Percentiles rank a stretch among this genome's conserved stretches.
Conservation (phyloP, 1,139 yeast genomes). For the Suhomyces coccinellae region DNA sequence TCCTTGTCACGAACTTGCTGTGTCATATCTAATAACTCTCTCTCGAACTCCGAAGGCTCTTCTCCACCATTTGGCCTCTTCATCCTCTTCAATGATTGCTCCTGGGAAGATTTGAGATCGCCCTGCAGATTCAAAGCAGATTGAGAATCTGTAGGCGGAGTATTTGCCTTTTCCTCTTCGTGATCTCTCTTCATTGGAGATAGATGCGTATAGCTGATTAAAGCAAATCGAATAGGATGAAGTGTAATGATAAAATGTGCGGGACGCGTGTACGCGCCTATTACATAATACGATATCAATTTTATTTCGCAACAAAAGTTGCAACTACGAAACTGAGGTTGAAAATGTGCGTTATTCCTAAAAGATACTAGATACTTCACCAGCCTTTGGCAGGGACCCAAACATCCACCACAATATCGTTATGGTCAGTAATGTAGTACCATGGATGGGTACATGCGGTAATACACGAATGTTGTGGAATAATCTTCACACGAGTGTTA, state of each 20-base stretch:
- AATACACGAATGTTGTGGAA: conserved; percentile 78
- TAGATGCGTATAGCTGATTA: not conserved
- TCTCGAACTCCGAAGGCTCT: conserved; percentile 64
- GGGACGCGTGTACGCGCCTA: conserved; percentile 2
- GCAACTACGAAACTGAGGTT: not conserved
- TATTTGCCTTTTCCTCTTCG: conserved; percentile 35
- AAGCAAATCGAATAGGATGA: not conserved
- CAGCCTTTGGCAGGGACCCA: conserved; percentile 73
- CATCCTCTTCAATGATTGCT: conserved; percentile 37
- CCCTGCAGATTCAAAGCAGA: conserved; percentile 18
- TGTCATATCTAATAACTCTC: conserved; percentile 63
- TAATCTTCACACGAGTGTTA: conserved; percentile 55
- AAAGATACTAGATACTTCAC: conserved; percentile 17
- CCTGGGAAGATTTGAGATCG: conserved; percentile 29
- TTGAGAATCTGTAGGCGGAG: conserved; percentile 48
- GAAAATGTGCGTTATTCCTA: not conserved
- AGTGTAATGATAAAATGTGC: not conserved
- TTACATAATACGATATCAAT: not conserved
- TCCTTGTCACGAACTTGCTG: conserved; percentile 32
- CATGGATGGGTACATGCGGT: conserved; percentile 65
- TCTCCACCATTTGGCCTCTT: conserved; percentile 34
- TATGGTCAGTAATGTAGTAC: conserved; percentile 55
- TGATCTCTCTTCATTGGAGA: conserved; percentile 10
- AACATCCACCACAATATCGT: conserved; percentile 55
- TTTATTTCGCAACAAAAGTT: not conserved